phyloP scores from a whole-genome alignment of 2,329 filamentous ascomycete species.

The Exophiala sp. region DNA sequence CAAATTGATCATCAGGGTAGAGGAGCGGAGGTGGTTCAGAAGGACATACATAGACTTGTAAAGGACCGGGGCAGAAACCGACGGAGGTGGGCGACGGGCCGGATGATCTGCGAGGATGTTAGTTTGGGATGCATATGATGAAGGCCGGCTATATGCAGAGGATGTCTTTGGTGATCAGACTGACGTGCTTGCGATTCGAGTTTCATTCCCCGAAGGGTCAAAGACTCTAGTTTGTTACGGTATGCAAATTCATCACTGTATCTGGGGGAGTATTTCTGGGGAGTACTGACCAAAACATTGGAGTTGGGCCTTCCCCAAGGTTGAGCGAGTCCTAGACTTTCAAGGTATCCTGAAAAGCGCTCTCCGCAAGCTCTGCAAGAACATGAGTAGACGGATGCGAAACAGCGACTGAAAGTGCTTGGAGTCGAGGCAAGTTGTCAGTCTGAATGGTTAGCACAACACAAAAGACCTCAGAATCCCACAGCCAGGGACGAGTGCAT shows the following conservation, averaged over 20 bases:
- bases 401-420: too few relatives aligned
- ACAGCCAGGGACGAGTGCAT: too few relatives aligned
- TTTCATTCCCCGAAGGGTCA: conserved; percentile 81
- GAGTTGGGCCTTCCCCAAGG: too few relatives aligned
- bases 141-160: not conserved
- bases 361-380: too few relatives aligned
- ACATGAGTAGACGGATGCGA: too few relatives aligned
- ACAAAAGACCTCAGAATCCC: not conserved
- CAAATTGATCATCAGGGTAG: conserved; percentile 55
- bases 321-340: too few relatives aligned
- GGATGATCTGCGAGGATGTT: not conserved
- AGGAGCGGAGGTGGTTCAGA: conserved; percentile 29
- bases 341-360: too few relatives aligned
- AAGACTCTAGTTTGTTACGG: conserved; percentile 82
- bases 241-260: conserved; percentile 28
- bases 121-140: not conserved
- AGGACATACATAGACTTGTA: conserved; percentile 6
- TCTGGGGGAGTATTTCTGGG: not conserved
- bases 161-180: conserved; percentile 59
- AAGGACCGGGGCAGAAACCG: too few relatives aligned
- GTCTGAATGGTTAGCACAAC: not conserved
- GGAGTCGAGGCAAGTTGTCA: too few relatives aligned
- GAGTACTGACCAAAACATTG: not conserved
- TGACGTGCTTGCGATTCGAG: conserved; percentile 73
- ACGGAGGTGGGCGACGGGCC: not conserved